Conservation (phyloP, 2,329 filamentous ascomycete genomes). For the Hymenoscyphus occultus region DNA sequence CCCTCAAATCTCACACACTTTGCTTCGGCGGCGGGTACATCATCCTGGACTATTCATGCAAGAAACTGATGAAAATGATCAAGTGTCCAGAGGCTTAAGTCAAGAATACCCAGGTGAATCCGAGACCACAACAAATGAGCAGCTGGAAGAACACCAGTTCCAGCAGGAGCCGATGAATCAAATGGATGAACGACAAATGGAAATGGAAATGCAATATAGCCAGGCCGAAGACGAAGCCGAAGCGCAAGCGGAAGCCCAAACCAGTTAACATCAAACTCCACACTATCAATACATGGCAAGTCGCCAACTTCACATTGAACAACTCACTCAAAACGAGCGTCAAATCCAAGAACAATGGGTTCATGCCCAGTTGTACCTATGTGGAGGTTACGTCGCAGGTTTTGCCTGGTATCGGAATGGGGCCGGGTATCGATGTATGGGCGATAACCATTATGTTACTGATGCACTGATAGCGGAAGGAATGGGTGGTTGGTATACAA, state of each 20-base stretch:
- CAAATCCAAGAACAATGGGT: slow-evolving; percentile 26
- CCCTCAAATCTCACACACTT: background rate
- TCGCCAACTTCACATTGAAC: slow-evolving; percentile 17
- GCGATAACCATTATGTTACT: slow-evolving; percentile 19
- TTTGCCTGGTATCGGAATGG: slow-evolving; percentile 18
- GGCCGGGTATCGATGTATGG: slow-evolving; percentile 25
- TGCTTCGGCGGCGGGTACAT: background rate
- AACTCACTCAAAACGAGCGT: slow-evolving; percentile 17
- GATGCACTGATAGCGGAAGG: slow-evolving; percentile 26
- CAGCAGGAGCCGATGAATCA: background rate
- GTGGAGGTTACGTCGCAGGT: slow-evolving; percentile 16
- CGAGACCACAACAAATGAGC: background rate
- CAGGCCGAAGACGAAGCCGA: background rate
- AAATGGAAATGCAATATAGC: background rate
- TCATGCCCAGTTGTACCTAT: slow-evolving; percentile 4
- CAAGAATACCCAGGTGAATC: background rate
- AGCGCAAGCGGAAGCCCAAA: background rate
- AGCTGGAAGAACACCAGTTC: background rate
- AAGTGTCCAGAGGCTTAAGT: background rate
- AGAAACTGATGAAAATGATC: background rate
- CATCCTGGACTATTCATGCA: background rate
- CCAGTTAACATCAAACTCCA: background rate
- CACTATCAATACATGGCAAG: slow-evolving; percentile 21
- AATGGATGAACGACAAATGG: background rate
- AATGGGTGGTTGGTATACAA: slow-evolving; percentile 18